These are phyloP conservation scores for Pythium phragmitis DNA, from an alignment of 352 stramenopile species.

Conservation along the genomic window DNA sequence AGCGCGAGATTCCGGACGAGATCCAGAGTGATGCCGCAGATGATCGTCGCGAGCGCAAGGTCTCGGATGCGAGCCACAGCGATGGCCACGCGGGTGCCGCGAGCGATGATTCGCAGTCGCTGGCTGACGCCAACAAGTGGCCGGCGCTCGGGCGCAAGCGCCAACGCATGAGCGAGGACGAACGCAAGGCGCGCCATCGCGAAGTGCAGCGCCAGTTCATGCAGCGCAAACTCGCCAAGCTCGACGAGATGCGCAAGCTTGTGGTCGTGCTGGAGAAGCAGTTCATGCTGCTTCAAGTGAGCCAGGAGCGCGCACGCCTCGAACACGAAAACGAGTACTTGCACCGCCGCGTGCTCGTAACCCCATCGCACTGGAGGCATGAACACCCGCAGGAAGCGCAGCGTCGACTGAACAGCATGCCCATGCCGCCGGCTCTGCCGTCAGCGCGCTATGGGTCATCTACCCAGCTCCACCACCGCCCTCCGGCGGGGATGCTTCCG, in stretches of 20 bases:
- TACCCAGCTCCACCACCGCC: constrained; percentile 1
- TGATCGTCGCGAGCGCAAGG: background rate
- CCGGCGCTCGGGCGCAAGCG: constrained; percentile 21
- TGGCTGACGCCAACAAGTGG: constrained; percentile 9
- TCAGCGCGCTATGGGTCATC: background rate
- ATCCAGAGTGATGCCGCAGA: background rate
- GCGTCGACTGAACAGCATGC: constrained; percentile 2
- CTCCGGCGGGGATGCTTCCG: constrained; percentile 18
- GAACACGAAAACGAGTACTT: constrained; percentile 26
- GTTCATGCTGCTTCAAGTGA: constrained; percentile 23
- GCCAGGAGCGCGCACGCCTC: constrained; percentile 18
- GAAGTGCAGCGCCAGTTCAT: constrained; percentile 29
- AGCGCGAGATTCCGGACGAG: background rate
- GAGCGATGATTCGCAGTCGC: constrained; percentile 1
- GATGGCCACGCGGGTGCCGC: background rate
- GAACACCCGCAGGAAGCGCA: constrained; percentile 14
- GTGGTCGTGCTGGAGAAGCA: constrained; percentile 24
- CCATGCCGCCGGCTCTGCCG: background rate
- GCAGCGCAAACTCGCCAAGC: constrained; percentile 28
- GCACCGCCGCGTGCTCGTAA: constrained; percentile 9
- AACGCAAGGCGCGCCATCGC: constrained; percentile 24
- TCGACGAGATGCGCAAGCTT: constrained; percentile 28
- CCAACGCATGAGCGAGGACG: constrained; percentile 24
- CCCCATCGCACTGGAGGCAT: constrained; percentile 17
- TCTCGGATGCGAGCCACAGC: background rate